Evolutionary conservation across 2,329 filamentous ascomycete genomes (phyloP), one percentile per base, ranked within the genome.

Genomic region (Trichoderma aggressivum): DNA sequence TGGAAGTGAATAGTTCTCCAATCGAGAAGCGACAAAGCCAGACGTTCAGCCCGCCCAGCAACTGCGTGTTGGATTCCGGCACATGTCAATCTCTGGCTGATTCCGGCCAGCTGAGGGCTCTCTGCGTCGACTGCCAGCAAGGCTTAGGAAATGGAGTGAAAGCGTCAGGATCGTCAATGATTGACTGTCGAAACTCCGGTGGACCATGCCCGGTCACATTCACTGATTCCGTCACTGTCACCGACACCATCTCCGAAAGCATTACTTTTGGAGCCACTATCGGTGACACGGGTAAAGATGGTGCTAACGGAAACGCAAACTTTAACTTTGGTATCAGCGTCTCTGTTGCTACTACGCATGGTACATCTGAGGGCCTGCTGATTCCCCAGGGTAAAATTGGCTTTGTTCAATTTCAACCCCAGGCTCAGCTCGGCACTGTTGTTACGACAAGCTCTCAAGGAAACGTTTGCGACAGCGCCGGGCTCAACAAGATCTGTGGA

Each of bases 401-500:
- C 7, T 71, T 69, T 60, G 70, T 71, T 6, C 61, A 71, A n/a
- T 71, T 71, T 14, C 61, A 66, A 36, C 70, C 70, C 21, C 70
- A 71, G 28, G 70, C 70, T 50, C 26, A 43, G 24, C 21, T 71
- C 5, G 70, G 70, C 36, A 71, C 70, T 34, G 70, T 71, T 28
- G 62, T 71, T 28, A 71, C 70, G 8, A 68, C 70, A 7, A 68
- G 62, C 26, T 59, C 62, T 2, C 21, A 32, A 26, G 55, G 55
- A 26, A 62, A 62, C 26, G 62, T 71, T 18, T 71, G 70, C n/a
- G 61, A 71, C 36, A 66, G 47, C 21, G 21, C 30, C 1, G 70
- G 70, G 0, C 50, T 71, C 5, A 71, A 71, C 70, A 71, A 71
- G 50, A 68, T 71, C 63, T 71, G 70, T 21, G 70, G 70, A 69